Percentiles rank a stretch among this genome's conserved stretches.
phyloP scores from a whole-genome alignment of 371 early-diverging fungal genomes.

The Spraguea lophii region DNA sequence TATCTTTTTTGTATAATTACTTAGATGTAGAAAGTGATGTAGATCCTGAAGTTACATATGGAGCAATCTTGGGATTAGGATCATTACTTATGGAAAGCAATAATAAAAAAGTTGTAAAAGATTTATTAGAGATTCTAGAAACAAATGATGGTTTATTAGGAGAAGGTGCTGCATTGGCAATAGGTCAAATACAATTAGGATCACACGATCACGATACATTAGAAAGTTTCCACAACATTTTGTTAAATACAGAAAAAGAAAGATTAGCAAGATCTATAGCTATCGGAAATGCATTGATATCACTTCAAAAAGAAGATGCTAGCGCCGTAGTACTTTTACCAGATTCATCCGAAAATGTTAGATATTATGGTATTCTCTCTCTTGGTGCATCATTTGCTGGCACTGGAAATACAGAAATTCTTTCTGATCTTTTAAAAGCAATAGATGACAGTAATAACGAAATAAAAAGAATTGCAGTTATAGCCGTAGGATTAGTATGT shows the following conservation, averaged over 20 bases:
- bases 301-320: neutral
- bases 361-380: conserved; percentile 78
- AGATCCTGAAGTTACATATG: conserved; percentile 67
- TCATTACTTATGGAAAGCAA: conserved; percentile 41
- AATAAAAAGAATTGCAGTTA: conserved; percentile 85
- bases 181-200: conserved; percentile 87
- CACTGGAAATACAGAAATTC: conserved; percentile 71
- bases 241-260: conserved; percentile 82
- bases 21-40: conserved; percentile 44
- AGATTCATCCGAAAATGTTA: conserved; percentile 70
- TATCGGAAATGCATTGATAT: conserved; percentile 55
- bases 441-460: conserved; percentile 92
- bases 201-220: conserved; percentile 58
- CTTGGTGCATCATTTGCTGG: conserved; percentile 87
- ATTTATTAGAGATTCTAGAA: neutral
- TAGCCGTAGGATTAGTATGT: conserved; percentile 76
- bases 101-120: neutral
- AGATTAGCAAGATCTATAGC: conserved; percentile 82
- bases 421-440: conserved; percentile 66
- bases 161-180: conserved; percentile 82
- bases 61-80: conserved; percentile 83
- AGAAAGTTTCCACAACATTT: conserved; percentile 75
- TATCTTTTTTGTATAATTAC: conserved; percentile 58
- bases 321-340: neutral
- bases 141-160: conserved; percentile 61